Base-by-base conservation (phyloP, 768 basidiomycete genomes). In the Suillus plorans region DNA sequence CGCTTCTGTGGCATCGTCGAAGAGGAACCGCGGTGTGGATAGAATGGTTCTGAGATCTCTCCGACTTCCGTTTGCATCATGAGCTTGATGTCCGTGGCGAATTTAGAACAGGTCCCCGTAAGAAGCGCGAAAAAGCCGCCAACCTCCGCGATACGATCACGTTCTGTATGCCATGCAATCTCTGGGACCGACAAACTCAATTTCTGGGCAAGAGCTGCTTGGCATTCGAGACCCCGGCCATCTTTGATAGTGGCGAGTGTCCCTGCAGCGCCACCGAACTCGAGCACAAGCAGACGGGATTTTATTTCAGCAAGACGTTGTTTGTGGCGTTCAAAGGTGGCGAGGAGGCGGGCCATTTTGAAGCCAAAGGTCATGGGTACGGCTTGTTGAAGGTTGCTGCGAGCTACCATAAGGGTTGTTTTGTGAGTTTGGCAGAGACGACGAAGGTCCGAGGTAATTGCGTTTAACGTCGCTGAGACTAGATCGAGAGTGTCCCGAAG, bases 1-100 rank as follows among this genome's bases (percentile, higher is more conserved):
- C 82, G 77, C 61, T 83, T 83, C 65, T 83, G 82, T 22, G 80
- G 82, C 82, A 83, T 83, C 18, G 82, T 82, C 65, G 79, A 81
- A 64, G 81, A 83, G 9, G 80, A 82, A 0, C 81, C 81, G 22
- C 80, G 79, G 55, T 82, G 77, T 13, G 76, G 69, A 39, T 79
- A 72, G 59, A 77, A 83, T 2, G 81, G 81, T 65, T 83, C 81
- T 5, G 79, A 80, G 31, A 82, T 70, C 57, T 83, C 82, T 5
- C 68, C 80, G 2, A 83, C 78, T 68, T 83, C 82, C 0, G 80
- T 82, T 67, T 83, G 82, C 80, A 80, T 82, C 34, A 82, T 70
- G 28, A 83, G 72, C 64, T 83, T 82, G 31, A 81, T 71, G 64
- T 83, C 81, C 31, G 76, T 69, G 6, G 80, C 80, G 44, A 83